phyloP scores from a whole-genome alignment of 2,329 filamentous ascomycete genomes.

The Colletotrichum sp. region DNA sequence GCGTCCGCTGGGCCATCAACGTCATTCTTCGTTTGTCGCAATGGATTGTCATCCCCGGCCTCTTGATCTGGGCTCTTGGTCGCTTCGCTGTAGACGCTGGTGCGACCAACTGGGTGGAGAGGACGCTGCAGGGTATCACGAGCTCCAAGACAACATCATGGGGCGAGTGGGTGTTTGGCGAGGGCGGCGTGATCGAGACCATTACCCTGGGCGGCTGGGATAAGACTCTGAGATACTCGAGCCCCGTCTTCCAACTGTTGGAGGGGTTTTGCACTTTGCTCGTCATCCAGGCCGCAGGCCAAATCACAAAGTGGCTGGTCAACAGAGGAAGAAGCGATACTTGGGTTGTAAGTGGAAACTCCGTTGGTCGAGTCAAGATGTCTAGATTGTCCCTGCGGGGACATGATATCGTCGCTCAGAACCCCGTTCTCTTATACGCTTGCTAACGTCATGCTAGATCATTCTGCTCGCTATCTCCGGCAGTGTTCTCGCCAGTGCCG shows the following conservation, averaged over 20 bases:
- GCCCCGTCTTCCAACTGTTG: constrained; percentile 89
- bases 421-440: not conserved
- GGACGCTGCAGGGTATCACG: constrained; percentile 73
- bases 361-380: not conserved
- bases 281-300: constrained; percentile 93
- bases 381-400: not conserved
- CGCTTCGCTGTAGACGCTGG: constrained; percentile 93
- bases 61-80: constrained; percentile 95
- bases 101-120: constrained; percentile 78
- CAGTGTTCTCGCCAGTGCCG: constrained; percentile 88
- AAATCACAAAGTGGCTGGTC: constrained; percentile 93
- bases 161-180: constrained; percentile 87
- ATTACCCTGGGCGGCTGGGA: constrained; percentile 88
- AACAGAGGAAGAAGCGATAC: constrained; percentile 92
- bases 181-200: constrained; percentile 80
- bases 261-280: constrained; percentile 97
- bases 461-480: constrained; percentile 85
- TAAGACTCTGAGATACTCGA: constrained; percentile 85
- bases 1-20: constrained; percentile 74
- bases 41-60: constrained; percentile 82
- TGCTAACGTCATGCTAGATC: constrained; percentile 67
- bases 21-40: constrained; percentile 76
- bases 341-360: constrained; percentile 78
- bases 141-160: constrained; percentile 69
- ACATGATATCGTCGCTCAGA: not conserved